Conservation (phyloP, 805 yeast species). For the Candida saitoana region DNA sequence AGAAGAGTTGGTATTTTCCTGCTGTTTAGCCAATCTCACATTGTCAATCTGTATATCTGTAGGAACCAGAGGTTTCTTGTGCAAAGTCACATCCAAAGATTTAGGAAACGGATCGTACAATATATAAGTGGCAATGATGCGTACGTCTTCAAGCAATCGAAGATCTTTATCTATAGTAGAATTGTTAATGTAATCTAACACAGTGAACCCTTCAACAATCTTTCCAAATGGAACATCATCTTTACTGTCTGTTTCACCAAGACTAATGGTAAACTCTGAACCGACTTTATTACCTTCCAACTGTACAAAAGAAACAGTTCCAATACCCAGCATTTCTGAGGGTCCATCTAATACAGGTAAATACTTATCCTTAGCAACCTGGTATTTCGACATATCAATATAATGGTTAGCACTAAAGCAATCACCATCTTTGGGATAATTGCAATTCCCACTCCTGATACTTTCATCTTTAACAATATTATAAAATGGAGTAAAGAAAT, state of each 20-base stretch:
- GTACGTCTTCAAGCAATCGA: slow-evolving; percentile 20
- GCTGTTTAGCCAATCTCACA: slow-evolving; percentile 12
- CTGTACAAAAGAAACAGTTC: slow-evolving; percentile 12
- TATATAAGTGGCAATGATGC: slow-evolving; percentile 49
- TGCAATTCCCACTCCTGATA: slow-evolving; percentile 47
- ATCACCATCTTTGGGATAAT: slow-evolving; percentile 29
- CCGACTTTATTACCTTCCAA: slow-evolving; percentile 6
- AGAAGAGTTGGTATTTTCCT: slow-evolving; percentile 29
- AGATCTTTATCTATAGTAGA: slow-evolving; percentile 31
- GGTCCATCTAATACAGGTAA: slow-evolving; percentile 1
- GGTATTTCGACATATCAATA: slow-evolving; percentile 8
- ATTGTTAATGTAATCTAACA: slow-evolving; percentile 42
- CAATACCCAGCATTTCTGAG: slow-evolving; percentile 7
- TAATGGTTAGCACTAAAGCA: slow-evolving; percentile 8
- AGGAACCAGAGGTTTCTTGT: slow-evolving; percentile 24
- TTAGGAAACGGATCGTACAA: slow-evolving; percentile 51
- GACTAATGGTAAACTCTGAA: slow-evolving; percentile 13
- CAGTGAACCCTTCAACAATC: slow-evolving; percentile 48
- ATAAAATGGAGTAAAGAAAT: slow-evolving; percentile 48
- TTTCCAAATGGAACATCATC: slow-evolving; percentile 41
- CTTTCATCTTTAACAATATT: slow-evolving; percentile 36
- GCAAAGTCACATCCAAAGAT: not conserved
- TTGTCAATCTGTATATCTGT: slow-evolving; percentile 11
- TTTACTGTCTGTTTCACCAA: not conserved
- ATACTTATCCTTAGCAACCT: slow-evolving; percentile 1